Evolutionary conservation across 495 filamentous ascomycete species (phyloP).

Genomic region (Aspergillus baeticus): DNA sequence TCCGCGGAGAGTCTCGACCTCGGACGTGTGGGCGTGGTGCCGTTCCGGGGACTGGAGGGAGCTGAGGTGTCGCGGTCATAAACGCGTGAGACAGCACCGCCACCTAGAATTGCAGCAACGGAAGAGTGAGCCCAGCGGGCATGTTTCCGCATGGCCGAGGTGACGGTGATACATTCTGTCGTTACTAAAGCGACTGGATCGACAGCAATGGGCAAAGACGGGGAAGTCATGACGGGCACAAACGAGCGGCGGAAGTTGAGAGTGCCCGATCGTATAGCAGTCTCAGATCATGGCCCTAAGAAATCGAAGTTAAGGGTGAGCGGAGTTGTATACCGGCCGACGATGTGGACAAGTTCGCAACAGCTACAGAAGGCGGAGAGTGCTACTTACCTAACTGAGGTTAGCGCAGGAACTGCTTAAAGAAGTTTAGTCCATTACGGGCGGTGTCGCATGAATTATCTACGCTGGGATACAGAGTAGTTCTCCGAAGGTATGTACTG

Average conservation of each 20-base stretch:
- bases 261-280: conserved; percentile 17
- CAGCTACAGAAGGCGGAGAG: conserved; percentile 10
- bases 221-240: conserved; percentile 17
- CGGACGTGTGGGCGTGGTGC: conserved; percentile 17
- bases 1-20: conserved; percentile 26
- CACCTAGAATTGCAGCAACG: conserved; percentile 92
- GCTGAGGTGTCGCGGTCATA: conserved; percentile 43
- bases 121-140: conserved; percentile 95
- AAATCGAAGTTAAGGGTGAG: background rate
- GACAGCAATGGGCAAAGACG: conserved; percentile 69
- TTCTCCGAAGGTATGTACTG: no score
- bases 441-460: background rate
- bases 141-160: conserved; percentile 97
- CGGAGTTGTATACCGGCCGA: background rate
- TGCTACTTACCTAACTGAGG: conserved; percentile 11
- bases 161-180: conserved; percentile 98
- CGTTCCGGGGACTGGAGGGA: conserved; percentile 38
- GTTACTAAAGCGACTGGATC: conserved; percentile 94
- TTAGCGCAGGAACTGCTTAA: background rate
- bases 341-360: conserved; percentile 8
- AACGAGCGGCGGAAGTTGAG: conserved; percentile 10
- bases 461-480: no score
- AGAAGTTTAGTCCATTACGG: background rate
- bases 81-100: conserved; percentile 56
- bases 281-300: conserved; percentile 21